Conservation (phyloP, 495 filamentous ascomycete species). For the Aspergillus taichungensis region DNA sequence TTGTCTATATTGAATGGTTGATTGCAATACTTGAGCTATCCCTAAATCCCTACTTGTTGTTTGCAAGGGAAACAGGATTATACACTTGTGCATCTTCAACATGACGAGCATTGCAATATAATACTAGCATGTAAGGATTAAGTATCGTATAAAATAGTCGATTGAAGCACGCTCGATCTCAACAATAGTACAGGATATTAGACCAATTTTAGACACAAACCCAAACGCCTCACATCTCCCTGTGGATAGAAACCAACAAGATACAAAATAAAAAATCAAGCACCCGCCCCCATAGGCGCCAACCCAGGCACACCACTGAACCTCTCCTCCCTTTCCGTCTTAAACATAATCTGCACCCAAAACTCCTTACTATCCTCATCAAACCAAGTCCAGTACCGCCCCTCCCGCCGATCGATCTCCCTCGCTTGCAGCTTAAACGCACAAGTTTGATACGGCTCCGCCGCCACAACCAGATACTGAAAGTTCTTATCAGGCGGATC, state of each 20-base stretch:
- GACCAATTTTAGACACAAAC: no score
- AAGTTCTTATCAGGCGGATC: constrained; percentile 88
- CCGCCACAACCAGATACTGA: constrained; percentile 92
- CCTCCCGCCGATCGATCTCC: constrained; percentile 85
- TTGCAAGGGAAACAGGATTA: no score
- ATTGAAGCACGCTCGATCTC: no score
- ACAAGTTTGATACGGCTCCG: constrained; percentile 96
- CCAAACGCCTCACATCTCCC: no score
- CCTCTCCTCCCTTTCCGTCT: constrained; percentile 95
- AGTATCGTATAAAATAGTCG: no score
- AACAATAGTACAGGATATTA: no score
- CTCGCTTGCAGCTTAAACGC: constrained; percentile 91
- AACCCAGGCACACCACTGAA: constrained; percentile 90
- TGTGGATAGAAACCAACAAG: background rate
- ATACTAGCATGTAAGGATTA: no score
- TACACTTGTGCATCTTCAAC: no score
- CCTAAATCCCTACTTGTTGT: no score
- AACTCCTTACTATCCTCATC: constrained; percentile 96
- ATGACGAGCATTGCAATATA: no score
- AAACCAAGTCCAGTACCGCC: constrained; percentile 87
- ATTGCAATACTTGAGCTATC: no score
- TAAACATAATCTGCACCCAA: constrained; percentile 98
- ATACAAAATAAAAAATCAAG: constrained; percentile 8
- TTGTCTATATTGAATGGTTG: no score
- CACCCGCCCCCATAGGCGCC: constrained; percentile 42